Evolutionary conservation across 139 green algal genomes (phyloP).

Genomic region (Chlamydomonas schloesseri): DNA sequence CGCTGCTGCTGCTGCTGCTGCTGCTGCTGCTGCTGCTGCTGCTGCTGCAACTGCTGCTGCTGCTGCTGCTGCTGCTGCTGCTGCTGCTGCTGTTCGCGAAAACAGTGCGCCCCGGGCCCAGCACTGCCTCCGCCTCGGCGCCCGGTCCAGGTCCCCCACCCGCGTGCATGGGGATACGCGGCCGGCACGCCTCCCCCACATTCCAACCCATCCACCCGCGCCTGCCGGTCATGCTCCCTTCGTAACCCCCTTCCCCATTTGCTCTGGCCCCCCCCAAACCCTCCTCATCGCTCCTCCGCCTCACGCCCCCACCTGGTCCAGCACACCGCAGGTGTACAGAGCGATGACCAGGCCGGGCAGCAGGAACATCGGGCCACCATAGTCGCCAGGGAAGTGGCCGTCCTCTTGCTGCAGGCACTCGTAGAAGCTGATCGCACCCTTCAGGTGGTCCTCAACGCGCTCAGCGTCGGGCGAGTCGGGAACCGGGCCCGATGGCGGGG

Average conservation of each 20-base stretch:
- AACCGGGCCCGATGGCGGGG: slow-evolving; percentile 8
- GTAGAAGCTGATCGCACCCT: slow-evolving; percentile 85
- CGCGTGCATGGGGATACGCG: too few relatives aligned
- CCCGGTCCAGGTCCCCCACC: too few relatives aligned
- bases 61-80: too few relatives aligned
- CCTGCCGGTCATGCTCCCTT: too few relatives aligned
- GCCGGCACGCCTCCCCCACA: too few relatives aligned
- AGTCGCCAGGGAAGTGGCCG: slow-evolving; percentile 97
- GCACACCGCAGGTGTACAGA: slow-evolving; percentile 78
- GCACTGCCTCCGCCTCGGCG: too few relatives aligned
- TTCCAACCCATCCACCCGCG: too few relatives aligned
- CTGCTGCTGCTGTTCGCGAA: too few relatives aligned
- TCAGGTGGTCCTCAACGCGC: slow-evolving; percentile 64
- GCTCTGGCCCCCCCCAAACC: not conserved
- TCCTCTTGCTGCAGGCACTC: slow-evolving; percentile 90
- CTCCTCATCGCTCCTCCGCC: not conserved
- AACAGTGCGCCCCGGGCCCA: too few relatives aligned
- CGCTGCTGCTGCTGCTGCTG: too few relatives aligned
- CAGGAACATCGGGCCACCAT: slow-evolving; percentile 99
- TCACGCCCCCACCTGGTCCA: slow-evolving; percentile 84
- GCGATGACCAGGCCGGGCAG: slow-evolving; percentile 96
- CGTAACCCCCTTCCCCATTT: not conserved
- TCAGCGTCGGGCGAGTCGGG: slow-evolving; percentile 45
- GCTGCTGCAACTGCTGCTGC: too few relatives aligned
- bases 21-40: too few relatives aligned